Evolutionary conservation across 1,139 yeast genomes (phyloP).

Genomic region (Suhomyces choctaworum): DNA sequence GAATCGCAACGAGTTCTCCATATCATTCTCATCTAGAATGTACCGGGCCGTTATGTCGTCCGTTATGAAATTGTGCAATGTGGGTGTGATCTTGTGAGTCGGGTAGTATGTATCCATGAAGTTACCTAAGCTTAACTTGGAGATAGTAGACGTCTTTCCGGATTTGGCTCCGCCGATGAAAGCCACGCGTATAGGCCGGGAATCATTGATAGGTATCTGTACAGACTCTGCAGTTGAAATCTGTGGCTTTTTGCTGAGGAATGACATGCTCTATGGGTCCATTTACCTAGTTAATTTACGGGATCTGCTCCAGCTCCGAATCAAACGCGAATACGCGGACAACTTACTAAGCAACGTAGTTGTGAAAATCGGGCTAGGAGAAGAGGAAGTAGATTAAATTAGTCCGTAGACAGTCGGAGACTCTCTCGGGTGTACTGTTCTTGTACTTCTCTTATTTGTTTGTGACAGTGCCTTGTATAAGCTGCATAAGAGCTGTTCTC

Average conservation of each 20-base stretch:
- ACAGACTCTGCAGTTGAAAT: slow-evolving; percentile 6
- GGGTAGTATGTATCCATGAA: slow-evolving; percentile 66
- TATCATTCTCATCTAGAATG: slow-evolving; percentile 47
- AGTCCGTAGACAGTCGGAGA: no score
- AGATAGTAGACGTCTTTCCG: slow-evolving; percentile 54
- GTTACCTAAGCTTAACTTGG: slow-evolving; percentile 49
- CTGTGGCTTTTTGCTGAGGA: slow-evolving; percentile 7
- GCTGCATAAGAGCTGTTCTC: no score
- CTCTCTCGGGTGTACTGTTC: no score
- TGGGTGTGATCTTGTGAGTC: slow-evolving; percentile 54
- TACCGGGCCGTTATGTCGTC: slow-evolving; percentile 37
- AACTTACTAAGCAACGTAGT: no score
- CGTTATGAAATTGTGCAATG: slow-evolving; percentile 55
- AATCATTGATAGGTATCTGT: slow-evolving; percentile 19
- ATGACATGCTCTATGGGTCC: slow-evolving; percentile 8
- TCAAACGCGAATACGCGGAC: no score
- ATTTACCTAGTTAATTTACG: no score
- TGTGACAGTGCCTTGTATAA: no score
- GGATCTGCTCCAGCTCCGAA: no score
- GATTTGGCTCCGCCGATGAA: slow-evolving; percentile 55
- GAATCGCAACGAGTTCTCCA: slow-evolving; percentile 15
- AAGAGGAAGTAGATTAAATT: no score
- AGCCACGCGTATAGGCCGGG: slow-evolving; percentile 54
- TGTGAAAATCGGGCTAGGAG: no score
- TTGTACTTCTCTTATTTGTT: no score